Conservation (phyloP, 805 yeast species). For the Kodamaea hsintzibuensis region DNA sequence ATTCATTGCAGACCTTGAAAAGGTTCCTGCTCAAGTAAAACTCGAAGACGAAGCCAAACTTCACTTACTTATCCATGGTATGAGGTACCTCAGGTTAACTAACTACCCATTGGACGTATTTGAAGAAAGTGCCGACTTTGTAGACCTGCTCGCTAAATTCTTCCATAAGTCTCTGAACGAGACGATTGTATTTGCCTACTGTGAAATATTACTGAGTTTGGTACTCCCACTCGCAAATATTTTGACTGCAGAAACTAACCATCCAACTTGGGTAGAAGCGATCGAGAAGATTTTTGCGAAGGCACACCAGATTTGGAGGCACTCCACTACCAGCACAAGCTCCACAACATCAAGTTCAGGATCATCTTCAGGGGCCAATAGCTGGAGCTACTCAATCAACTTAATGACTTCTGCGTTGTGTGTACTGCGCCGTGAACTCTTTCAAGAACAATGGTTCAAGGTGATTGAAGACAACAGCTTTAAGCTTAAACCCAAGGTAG, state of each 20-base stretch:
- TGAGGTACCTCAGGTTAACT: constrained; percentile 78
- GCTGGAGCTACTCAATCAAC: constrained; percentile 71
- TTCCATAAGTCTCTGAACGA: constrained; percentile 66
- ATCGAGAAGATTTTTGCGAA: constrained; percentile 59
- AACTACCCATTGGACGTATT: constrained; percentile 86
- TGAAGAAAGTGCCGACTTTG: constrained; percentile 91
- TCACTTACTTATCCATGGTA: constrained; percentile 81
- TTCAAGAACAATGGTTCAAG: constrained; percentile 68
- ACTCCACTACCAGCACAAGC: constrained; percentile 25
- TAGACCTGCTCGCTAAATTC: constrained; percentile 83
- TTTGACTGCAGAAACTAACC: constrained; percentile 91
- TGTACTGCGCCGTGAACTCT: constrained; percentile 77
- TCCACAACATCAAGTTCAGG: background rate
- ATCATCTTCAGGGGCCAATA: constrained; percentile 13
- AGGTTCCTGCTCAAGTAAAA: constrained; percentile 50
- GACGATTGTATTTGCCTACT: constrained; percentile 71
- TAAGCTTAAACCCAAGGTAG: constrained; percentile 63
- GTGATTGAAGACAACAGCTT: constrained; percentile 63
- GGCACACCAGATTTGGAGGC: constrained; percentile 46
- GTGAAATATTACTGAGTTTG: constrained; percentile 76
- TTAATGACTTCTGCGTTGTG: constrained; percentile 72
- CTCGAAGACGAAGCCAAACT: constrained; percentile 54
- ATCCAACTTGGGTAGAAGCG: constrained; percentile 92
- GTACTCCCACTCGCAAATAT: constrained; percentile 81
- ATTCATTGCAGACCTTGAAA: constrained; percentile 90